Evolutionary conservation across 441 rosid genomes (phyloP), one percentile per base, ranked within the genome.

Genomic region (Populus trichocarpa): DNA sequence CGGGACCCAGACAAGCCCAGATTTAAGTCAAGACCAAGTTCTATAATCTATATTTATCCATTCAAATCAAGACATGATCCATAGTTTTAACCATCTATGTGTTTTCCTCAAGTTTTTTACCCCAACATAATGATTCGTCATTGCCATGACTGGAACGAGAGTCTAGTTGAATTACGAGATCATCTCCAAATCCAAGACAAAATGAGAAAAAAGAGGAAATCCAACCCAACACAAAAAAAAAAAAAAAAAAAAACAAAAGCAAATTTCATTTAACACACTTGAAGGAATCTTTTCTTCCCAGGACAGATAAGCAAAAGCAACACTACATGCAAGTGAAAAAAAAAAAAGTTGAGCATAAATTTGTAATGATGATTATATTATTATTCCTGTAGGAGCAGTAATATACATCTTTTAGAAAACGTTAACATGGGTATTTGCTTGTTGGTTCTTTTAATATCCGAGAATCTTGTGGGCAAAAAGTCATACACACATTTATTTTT

Each of bases 201-300:
- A 13, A 69, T 9, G 30, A 71, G 32, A 32, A 5, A 33, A 46
- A 30, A 20, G 61, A 53, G 30, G 26, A 3, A 32, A 71, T 46
- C 35, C 18, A 18, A 23, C 13, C 42, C 42, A 38, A 38, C 42
- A 10, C 13, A 28, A 32, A 63, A 22, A 64, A 65, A 63, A 1
- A 25, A 25, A 25, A 25, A 25, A 7, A 67, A 11, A 50, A 23
- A 1, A 25, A 7, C 59, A 10, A 50, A 23, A 69, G 65, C 63
- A 30, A 22, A 46, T 46, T 14, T 13, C 57, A 14, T 46, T 23
- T 16, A 11, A 67, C 32, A 13, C 70, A 20, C 35, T 42, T 30
- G 75, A 66, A 65, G 70, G 85, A 75, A 79, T 77, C 57, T 80
- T 81, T 71, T 4, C 14, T 81, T 25, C 78, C 80, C 83, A 72